These are phyloP conservation scores for Lactarius akahatsu DNA, from an alignment of 768 basidiomycete genomes.

Conservation along the genomic window DNA sequence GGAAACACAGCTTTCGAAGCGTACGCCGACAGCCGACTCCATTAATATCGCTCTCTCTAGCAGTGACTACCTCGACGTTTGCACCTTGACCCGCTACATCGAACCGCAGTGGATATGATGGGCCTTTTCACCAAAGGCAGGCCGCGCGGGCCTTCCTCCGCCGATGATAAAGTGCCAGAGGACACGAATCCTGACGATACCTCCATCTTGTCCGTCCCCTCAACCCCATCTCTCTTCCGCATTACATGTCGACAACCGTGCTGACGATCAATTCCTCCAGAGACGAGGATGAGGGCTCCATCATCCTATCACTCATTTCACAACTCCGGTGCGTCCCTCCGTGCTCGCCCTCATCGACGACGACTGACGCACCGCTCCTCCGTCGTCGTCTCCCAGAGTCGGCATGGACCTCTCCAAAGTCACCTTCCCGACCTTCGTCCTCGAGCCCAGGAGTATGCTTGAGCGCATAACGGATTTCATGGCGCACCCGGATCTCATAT, in stretches of 20 bases:
- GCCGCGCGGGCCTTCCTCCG: constrained; percentile 63
- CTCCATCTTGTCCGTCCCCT: constrained; percentile 71
- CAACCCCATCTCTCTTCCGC: constrained; percentile 26
- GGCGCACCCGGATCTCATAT: constrained; percentile 96
- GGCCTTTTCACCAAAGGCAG: constrained; percentile 65
- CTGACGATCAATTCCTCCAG: constrained; percentile 43
- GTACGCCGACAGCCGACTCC: not conserved
- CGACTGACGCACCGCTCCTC: not conserved
- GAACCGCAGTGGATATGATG: constrained; percentile 54
- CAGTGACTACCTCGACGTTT: not conserved
- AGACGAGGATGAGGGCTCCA: constrained; percentile 91
- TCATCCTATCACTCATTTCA: constrained; percentile 82
- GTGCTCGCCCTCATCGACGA: not conserved
- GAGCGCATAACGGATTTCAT: constrained; percentile 99
- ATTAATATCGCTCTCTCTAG: not conserved
- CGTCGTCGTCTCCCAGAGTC: constrained; percentile 49
- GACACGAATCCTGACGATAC: constrained; percentile 89
- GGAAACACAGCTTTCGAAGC: not conserved
- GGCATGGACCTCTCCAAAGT: constrained; percentile 98
- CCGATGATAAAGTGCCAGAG: constrained; percentile 67
- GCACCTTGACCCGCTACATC: not conserved
- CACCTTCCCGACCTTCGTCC: constrained; percentile 90
- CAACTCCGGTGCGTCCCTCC: constrained; percentile 67
- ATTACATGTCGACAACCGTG: constrained; percentile 34
- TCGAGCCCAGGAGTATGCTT: constrained; percentile 95